Conservation (phyloP, 2,329 filamentous ascomycete genomes). For the Saccharata proteae region DNA sequence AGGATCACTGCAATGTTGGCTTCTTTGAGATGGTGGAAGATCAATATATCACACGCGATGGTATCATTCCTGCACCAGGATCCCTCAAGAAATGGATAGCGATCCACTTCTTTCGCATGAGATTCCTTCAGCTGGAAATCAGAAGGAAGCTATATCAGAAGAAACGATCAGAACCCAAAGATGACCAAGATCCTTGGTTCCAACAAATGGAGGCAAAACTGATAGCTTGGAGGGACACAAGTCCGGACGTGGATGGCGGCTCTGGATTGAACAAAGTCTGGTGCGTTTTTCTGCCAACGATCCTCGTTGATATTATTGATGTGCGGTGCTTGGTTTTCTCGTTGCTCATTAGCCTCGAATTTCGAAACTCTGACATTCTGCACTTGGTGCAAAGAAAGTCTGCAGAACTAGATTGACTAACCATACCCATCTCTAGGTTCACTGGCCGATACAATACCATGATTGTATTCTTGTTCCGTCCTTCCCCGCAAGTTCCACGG, state of each 20-base stretch:
- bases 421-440: conserved; percentile 35
- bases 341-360: conserved; percentile 9
- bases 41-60: conserved; percentile 64
- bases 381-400: no score
- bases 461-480: conserved; percentile 76
- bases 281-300: conserved; percentile 43
- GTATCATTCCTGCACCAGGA: conserved; percentile 57
- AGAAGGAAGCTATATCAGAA: conserved; percentile 74
- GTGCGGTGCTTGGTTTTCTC: not conserved
- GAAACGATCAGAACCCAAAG: conserved; percentile 62
- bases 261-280: conserved; percentile 67
- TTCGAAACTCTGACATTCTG: conserved; percentile 6
- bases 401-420: no score
- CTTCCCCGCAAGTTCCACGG: conserved; percentile 81
- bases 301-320: not conserved
- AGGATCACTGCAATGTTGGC: conserved; percentile 72
- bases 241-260: conserved; percentile 58
- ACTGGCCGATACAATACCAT: conserved; percentile 69
- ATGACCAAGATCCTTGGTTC: conserved; percentile 83
- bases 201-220: conserved; percentile 65
- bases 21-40: conserved; percentile 80
- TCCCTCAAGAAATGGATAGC: conserved; percentile 78
- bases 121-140: conserved; percentile 77
- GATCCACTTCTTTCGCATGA: conserved; percentile 90
- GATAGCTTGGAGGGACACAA: conserved; percentile 64